Evolutionary conservation across 768 basidiomycete genomes (phyloP), one percentile per base, ranked within the genome.

Genomic region (Dioszegia crocea): DNA sequence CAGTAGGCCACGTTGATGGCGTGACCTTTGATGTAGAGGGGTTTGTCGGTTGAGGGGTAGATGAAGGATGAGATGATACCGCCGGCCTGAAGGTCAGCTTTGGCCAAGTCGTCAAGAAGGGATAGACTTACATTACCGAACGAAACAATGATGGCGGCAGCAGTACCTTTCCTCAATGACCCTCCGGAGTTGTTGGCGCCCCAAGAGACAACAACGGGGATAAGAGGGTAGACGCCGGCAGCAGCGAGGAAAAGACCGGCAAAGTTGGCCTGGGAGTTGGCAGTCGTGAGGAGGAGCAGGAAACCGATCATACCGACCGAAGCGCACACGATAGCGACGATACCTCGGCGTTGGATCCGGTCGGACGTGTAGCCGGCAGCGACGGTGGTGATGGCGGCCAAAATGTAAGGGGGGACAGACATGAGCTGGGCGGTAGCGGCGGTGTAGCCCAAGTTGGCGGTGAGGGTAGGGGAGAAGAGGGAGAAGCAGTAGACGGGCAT

Each of bases 151-250:
- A 68, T 60, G 19, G 67, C 67, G 17, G 64, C 58, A 4, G 61
- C 67, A 38, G 64, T 56, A 48, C 61, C 67, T 53, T 65, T 65
- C 48, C 62, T 65, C 27, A 68, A 52, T 21, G 63, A 63, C 17
- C 67, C 67, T 47, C 68, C 63, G 29, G 47, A 53, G 59, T 70
- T 70, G 59, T 66, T 66, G 30, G 65, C 63, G 29, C 63, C 63
- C 65, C 65, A 67, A 0, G 68, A 62, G 30, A 70, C 63, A 46
- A 65, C 60, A 40, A 66, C 45, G 24, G 68, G 65, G 47, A 70
- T 67, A 4, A 66, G 41, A 16, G 68, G 68, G 59, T 66, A 66
- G 14, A 61, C 49, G n/a, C 68, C 68, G 0, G 59, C 36, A 23
- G 65, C 65, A n/a, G 65, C 65, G 14, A 70, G 59, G 59, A 64